Evolutionary conservation across 305 asterid genomes (phyloP), one percentile per base, ranked within the genome.

Genomic region (Fraxinus paxiana): DNA sequence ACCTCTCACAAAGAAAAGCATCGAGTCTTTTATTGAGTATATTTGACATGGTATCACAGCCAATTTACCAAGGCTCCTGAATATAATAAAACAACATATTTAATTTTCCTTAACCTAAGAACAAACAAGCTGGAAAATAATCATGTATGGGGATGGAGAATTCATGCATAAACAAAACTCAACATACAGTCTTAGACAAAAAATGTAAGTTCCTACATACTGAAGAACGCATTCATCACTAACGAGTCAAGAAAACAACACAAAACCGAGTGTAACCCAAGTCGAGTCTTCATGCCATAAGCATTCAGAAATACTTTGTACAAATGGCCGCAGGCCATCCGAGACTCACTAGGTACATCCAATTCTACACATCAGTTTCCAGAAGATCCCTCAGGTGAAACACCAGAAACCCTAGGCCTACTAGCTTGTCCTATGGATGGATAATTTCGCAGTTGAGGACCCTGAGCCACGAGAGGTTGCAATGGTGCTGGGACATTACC

Each of bases 401-500:
- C 26, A 5, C 85, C 85, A 1, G 88, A 69, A 56, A 35, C 51
- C 43, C 79, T 77, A 5, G 91, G 82, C 26, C 82, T 72, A 26
- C 79, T 67, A 63, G 83, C 76, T 3, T 86, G 54, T 78, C 81
- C 79, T 54, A 79, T 73, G 37, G 84, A 75, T 28, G 87, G 76
- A 73, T 10, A 30, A 48, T 71, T 84, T 18, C 65, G 84, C 12
- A 80, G 81, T 15, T 63, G 88, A 24, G 83, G 38, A 63, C 77
- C 85, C 12, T 38, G 84, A 75, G 88, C 90, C 82, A 85, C 71
- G 69, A 77, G 73, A 31, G 87, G 69, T 69, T 86, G 88, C 54
- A 89, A 28, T 38, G 82, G 85, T 6, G 91, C 76, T 10, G 85
- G 81, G 20, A 84, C 83, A 73, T 54, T 79, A 59, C 85, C 63